phyloP scores from a whole-genome alignment of 495 filamentous ascomycete genomes.

The Hyaloscypha finlandica region DNA sequence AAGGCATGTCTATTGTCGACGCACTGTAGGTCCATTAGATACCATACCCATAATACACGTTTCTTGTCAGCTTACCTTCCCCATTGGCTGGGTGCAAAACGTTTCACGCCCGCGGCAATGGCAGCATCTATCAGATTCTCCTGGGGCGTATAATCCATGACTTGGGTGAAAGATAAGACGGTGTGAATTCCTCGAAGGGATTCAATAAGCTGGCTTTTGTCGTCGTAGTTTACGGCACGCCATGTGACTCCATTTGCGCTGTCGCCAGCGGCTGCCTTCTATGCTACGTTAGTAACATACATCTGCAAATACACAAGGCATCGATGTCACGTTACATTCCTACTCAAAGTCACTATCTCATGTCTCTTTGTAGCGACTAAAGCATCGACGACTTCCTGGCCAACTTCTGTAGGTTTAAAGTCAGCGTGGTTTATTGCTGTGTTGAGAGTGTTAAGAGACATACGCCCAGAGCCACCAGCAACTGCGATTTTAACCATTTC shows the following conservation, averaged over 20 bases:
- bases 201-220: constrained; percentile 38
- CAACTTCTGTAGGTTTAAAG: constrained; percentile 44
- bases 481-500: constrained; percentile 59
- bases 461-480: constrained; percentile 55
- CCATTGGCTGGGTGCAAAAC: constrained; percentile 68
- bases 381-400: constrained; percentile 54
- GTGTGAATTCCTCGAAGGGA: constrained; percentile 52
- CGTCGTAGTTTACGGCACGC: constrained; percentile 47
- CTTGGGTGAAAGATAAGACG: constrained; percentile 53
- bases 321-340: constrained; percentile 38
- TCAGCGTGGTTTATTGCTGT: background rate
- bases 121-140: constrained; percentile 60
- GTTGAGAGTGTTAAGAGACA: constrained; percentile 16
- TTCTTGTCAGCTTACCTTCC: constrained; percentile 36
- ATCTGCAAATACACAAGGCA: background rate
- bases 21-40: constrained; percentile 10
- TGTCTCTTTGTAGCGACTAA: constrained; percentile 53
- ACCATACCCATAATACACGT: background rate
- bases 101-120: constrained; percentile 56
- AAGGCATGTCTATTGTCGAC: constrained; percentile 37
- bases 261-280: constrained; percentile 29
- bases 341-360: constrained; percentile 49
- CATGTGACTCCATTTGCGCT: constrained; percentile 35
- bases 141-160: constrained; percentile 33
- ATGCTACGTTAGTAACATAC: constrained; percentile 10